A percentile compares a stretch with the other conserved stretches of the same genome.
These are phyloP conservation scores for Prunus yedoensis DNA, from an alignment of 331 rosid genomes.

Conservation along the genomic window DNA sequence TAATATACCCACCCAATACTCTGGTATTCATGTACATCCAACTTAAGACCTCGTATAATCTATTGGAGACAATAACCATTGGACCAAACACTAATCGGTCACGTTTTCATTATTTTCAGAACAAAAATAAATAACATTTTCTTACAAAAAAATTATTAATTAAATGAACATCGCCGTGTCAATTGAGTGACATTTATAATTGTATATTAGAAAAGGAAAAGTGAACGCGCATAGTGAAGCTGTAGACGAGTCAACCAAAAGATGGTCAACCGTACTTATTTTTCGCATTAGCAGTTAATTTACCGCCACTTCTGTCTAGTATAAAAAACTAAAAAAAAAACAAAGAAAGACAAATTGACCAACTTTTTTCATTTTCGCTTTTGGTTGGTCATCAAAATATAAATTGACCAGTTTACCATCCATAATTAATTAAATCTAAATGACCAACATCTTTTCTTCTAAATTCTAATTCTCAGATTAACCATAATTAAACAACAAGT, in stretches of 20 bases:
- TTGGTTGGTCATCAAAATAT: neutral
- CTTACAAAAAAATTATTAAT: neutral
- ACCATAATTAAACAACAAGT: neutral
- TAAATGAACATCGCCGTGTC: neutral
- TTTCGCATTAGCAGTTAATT: conserved; percentile 5
- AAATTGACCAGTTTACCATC: neutral
- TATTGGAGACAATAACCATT: no score
- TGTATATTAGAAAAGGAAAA: neutral
- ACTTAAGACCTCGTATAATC: no score
- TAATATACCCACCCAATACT: no score
- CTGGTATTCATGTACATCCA: no score
- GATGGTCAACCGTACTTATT: neutral
- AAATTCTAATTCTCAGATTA: neutral
- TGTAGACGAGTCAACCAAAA: neutral
- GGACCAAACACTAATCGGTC: no score
- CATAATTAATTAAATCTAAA: neutral
- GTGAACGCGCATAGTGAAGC: neutral
- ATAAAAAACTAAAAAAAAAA: no score
- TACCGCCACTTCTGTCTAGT: neutral
- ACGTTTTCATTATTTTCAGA: no score
- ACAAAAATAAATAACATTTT: neutral
- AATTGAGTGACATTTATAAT: neutral
- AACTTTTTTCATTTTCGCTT: neutral
- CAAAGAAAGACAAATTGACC: neutral
- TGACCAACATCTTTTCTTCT: neutral